phyloP scores from a whole-genome alignment of 306 rosid genomes.

The Cyamopsis tetragonoloba region DNA sequence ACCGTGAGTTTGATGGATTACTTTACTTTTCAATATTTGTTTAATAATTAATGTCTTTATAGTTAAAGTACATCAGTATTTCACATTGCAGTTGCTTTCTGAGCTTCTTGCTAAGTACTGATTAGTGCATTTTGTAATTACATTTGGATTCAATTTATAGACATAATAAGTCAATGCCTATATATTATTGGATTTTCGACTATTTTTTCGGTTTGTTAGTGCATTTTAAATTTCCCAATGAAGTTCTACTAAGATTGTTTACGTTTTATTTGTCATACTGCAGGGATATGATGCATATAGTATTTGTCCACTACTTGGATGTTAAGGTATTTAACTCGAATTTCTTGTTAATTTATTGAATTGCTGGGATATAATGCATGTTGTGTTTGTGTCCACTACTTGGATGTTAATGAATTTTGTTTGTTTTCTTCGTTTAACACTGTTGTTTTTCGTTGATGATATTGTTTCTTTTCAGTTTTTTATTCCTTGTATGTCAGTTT shows the following conservation, averaged over 20 bases:
- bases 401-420: constrained; percentile 73
- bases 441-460: constrained; percentile 9
- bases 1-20: constrained; percentile 53
- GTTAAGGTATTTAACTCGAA: constrained; percentile 93
- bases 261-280: constrained; percentile 30
- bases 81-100: background rate
- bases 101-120: constrained; percentile 3
- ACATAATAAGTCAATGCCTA: background rate
- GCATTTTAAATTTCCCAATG: constrained; percentile 18
- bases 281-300: constrained; percentile 91
- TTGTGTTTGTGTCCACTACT: constrained; percentile 92
- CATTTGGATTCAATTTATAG: background rate
- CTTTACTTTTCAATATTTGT: constrained; percentile 1
- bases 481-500: constrained; percentile 5
- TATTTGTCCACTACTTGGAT: constrained; percentile 92
- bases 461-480: background rate
- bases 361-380: constrained; percentile 86
- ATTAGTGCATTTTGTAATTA: background rate
- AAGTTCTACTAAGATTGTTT: background rate
- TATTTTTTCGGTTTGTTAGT: background rate
- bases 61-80: background rate
- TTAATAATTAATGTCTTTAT: constrained; percentile 4
- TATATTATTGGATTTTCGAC: background rate
- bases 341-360: constrained; percentile 21
- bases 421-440: constrained; percentile 20